Evolutionary conservation across 2,329 filamentous ascomycete genomes (phyloP).

Genomic region (Orbilia brochopaga): DNA sequence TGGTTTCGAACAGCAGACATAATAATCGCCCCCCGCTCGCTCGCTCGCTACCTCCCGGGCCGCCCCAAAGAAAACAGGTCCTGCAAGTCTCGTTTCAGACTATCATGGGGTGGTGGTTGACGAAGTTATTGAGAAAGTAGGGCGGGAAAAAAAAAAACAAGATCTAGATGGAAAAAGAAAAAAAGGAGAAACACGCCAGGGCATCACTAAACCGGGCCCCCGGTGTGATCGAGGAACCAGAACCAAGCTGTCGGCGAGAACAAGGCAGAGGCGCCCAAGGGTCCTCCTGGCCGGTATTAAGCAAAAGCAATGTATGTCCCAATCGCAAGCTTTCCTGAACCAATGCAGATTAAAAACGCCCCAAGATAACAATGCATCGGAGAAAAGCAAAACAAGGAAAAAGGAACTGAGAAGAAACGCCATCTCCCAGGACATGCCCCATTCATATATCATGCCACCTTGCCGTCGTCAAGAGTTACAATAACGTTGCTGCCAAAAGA

Average conservation of each 20-base stretch:
- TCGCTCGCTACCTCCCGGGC: slow-evolving; percentile 7
- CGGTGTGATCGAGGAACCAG: neutral
- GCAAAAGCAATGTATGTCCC: slow-evolving; percentile 9
- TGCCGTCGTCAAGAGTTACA: slow-evolving; percentile 42
- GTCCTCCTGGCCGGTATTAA: neutral
- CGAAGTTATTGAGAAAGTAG: neutral
- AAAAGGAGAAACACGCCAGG: neutral
- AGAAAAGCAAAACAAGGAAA: slow-evolving; percentile 27
- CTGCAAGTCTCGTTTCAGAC: slow-evolving; percentile 1
- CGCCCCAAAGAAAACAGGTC: neutral
- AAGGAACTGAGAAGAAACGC: slow-evolving; percentile 32
- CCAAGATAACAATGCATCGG: slow-evolving; percentile 7
- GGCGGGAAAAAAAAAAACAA: neutral
- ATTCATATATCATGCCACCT: slow-evolving; percentile 46
- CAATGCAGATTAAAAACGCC: neutral
- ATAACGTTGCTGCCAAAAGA: neutral
- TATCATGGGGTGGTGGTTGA: neutral
- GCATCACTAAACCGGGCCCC: neutral
- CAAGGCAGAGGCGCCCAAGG: neutral
- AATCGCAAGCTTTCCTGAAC: slow-evolving; percentile 34
- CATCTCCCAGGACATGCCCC: slow-evolving; percentile 43
- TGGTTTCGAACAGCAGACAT: neutral
- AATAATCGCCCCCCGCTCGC: neutral
- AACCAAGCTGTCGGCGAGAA: neutral
- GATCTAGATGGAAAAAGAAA: slow-evolving; percentile 11